A percentile compares a stretch with the other conserved stretches of the same genome.
Evolutionary conservation across 1,284 basidiomycete species (phyloP).

Genomic region (Lentinus polychrous): DNA sequence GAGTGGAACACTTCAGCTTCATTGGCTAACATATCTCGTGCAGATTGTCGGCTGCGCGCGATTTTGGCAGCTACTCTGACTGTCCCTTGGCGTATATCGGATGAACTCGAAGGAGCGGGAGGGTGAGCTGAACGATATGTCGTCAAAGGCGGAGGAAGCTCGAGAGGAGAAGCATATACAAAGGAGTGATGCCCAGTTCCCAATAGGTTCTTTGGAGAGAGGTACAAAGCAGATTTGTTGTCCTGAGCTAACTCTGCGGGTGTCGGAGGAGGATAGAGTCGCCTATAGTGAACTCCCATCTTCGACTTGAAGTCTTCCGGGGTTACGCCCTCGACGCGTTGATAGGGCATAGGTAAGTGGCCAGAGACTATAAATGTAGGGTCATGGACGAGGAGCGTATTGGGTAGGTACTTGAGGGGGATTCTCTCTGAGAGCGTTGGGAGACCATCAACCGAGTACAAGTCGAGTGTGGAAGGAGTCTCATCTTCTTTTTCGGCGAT

Average conservation of each 20-base stretch:
- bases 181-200: constrained; percentile 29
- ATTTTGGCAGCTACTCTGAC: constrained; percentile 30
- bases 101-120: constrained; percentile 8
- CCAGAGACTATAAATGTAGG: constrained; percentile 9
- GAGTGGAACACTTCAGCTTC: constrained; percentile 38
- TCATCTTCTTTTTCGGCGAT: no score
- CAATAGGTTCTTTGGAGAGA: constrained; percentile 22
- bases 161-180: constrained; percentile 26
- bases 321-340: no score
- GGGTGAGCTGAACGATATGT: constrained; percentile 9
- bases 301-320: not conserved
- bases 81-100: constrained; percentile 16
- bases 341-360: not conserved
- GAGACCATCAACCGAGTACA: constrained; percentile 10
- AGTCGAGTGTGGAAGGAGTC: constrained; percentile 1
- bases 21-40: constrained; percentile 23
- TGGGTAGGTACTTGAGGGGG: constrained; percentile 26
- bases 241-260: not conserved
- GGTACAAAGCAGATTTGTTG: constrained; percentile 19
- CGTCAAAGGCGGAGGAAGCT: constrained; percentile 24
- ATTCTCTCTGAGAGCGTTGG: constrained; percentile 29
- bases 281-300: not conserved
- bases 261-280: not conserved
- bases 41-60: constrained; percentile 13
- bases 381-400: constrained; percentile 26